Evolutionary conservation across 805 yeast genomes (phyloP), one percentile per base, ranked within the genome.

Genomic region (Barnettozyma pratensis): DNA sequence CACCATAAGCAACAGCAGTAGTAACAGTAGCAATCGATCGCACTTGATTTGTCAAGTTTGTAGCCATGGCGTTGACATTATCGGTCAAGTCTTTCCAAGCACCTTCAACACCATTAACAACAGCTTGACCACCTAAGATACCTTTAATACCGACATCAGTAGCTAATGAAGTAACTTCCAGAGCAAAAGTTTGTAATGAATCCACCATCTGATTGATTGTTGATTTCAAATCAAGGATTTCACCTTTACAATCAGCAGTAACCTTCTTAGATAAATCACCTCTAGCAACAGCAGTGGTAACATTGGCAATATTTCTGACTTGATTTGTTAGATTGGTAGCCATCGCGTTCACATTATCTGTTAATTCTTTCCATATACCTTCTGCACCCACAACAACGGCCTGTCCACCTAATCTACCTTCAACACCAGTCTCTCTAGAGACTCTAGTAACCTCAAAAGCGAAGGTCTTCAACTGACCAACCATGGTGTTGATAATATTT

Each of bases 1-100:
- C 96, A 63, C 96, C 96, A 67, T 88, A 94, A 2, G 96, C 87
- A 29, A 95, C 96, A 7, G 96, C 95, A n/a, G 94, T 95, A 0
- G 96, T 88, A 57, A 88, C 88, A 59, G 87, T 92, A 30, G 95
- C 96, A 69, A 88, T 87, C 0, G 96, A 95, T 69, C 96, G 79
- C 59, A 88, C 96, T 70, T 88, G 96, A 7, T 94, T 84, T 0
- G 96, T 88, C 64, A 88, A 76, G 64, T 88, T 88, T n/a, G 92
- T 81, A 36, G 96, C 96, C 96, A 88, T 88, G 37, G 94, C 87
- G 63, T 88, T 88, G 56, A 88, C 96, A 66, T 88, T 88, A 36
- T 92, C 85, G 6, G 96, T 88, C 57, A 88, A 85, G 60, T 87
- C 95, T 61, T 85, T 87, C 96, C 96, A 88, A 51, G 87, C 73